Percentiles rank a stretch among this genome's conserved stretches.
Conservation (phyloP, 2,329 filamentous ascomycete genomes). For the Fusarium piperis region DNA sequence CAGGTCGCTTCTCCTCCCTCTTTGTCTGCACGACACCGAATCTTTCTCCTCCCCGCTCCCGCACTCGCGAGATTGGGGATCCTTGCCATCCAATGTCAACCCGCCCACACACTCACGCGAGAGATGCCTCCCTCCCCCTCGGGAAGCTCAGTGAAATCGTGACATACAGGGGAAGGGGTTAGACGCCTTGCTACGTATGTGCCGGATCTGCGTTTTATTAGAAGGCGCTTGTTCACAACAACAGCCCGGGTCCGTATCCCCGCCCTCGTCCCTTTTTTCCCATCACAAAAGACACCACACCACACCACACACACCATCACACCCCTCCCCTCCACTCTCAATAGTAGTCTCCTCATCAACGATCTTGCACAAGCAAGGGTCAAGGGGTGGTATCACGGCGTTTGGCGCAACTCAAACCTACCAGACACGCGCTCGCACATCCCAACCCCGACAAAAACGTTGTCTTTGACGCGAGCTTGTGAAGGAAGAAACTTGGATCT, state of each 20-base stretch:
- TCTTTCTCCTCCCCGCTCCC: not conserved
- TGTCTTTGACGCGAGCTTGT: not conserved
- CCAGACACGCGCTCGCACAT: not conserved
- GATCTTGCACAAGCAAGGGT: conserved; percentile 14
- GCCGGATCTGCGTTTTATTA: conserved; percentile 7
- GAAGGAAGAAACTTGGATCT: not conserved
- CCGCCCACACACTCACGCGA: not conserved
- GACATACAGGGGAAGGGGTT: conserved; percentile 4
- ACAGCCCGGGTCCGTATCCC: not conserved
- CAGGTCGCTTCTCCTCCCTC: not conserved
- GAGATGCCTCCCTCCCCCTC: too few relatives aligned
- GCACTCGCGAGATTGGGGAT: not conserved
- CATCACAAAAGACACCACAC: not conserved
- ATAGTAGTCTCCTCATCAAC: not conserved
- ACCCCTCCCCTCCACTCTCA: not conserved
- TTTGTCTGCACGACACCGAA: not conserved
- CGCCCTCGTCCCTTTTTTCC: not conserved
- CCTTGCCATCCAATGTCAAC: not conserved
- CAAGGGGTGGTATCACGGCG: conserved; percentile 6
- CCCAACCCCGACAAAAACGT: not conserved
- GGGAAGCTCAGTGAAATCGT: not conserved
- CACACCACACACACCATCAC: not conserved
- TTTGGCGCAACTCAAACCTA: conserved; percentile 1
- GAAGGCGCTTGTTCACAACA: not conserved
- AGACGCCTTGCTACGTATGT: conserved; percentile 4